A percentile compares a stretch with the other conserved stretches of the same genome.
Conservation (phyloP, 2,329 filamentous ascomycete genomes). For the Phaeomoniella chlamydospora region DNA sequence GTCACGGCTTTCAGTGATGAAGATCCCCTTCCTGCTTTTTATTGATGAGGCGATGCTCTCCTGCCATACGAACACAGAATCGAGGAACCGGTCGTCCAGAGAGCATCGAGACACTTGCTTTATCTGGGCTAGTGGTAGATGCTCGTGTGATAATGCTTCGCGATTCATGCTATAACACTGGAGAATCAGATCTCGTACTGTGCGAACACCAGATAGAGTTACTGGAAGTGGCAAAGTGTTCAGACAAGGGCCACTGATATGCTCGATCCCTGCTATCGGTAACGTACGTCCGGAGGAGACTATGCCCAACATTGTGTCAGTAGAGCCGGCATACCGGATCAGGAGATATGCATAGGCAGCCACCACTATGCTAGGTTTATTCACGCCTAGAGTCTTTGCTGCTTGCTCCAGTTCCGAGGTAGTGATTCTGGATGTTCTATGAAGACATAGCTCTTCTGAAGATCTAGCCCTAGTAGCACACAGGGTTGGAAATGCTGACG, state of each 20-base stretch:
- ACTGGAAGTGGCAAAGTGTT: constrained; percentile 59
- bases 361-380: constrained; percentile 62
- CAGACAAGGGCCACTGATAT: constrained; percentile 67
- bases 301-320: constrained; percentile 60
- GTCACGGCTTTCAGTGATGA: constrained; percentile 49
- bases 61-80: constrained; percentile 73
- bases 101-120: constrained; percentile 43
- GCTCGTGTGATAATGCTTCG: constrained; percentile 47
- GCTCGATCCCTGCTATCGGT: constrained; percentile 55
- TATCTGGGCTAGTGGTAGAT: constrained; percentile 54
- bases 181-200: constrained; percentile 45
- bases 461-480: background rate
- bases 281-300: constrained; percentile 71
- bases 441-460: constrained; percentile 8
- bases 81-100: constrained; percentile 50
- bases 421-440: constrained; percentile 19
- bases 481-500: constrained; percentile 35
- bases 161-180: constrained; percentile 53
- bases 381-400: constrained; percentile 31
- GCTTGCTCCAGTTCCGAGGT: constrained; percentile 18
- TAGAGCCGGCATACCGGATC: constrained; percentile 44
- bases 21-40: constrained; percentile 26
- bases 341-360: constrained; percentile 54
- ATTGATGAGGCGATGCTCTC: constrained; percentile 42
- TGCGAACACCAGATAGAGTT: constrained; percentile 36